A percentile compares a stretch with the other conserved stretches of the same genome.
phyloP scores from a whole-genome alignment of 1,139 yeast species.

The Taphrina sp. region DNA sequence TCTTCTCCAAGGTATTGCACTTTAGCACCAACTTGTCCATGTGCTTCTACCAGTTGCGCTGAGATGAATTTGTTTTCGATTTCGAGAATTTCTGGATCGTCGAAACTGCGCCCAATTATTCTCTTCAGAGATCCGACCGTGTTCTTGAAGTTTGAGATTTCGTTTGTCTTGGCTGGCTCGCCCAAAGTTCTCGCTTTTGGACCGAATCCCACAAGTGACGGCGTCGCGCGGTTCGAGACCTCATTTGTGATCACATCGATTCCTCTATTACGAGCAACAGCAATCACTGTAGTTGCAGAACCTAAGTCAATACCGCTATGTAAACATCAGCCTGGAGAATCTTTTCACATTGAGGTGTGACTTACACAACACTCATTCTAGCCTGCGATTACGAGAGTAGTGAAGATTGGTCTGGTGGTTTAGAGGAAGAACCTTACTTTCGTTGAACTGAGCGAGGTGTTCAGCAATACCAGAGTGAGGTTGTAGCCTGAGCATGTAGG shows the following conservation, averaged over 20 bases:
- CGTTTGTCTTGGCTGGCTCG: slow-evolving; percentile 93
- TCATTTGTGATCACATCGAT: slow-evolving; percentile 97
- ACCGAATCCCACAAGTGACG: slow-evolving; percentile 92
- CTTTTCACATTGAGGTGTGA: background rate
- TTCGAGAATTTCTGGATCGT: slow-evolving; percentile 70
- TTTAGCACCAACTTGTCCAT: slow-evolving; percentile 72
- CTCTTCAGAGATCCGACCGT: slow-evolving; percentile 93
- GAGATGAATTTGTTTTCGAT: slow-evolving; percentile 71
- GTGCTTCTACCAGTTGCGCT: slow-evolving; percentile 62
- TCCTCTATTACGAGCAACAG: slow-evolving; percentile 98
- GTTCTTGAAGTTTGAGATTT: slow-evolving; percentile 91
- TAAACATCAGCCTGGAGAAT: background rate
- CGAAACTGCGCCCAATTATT: slow-evolving; percentile 71
- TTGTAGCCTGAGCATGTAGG: too few species aligned
- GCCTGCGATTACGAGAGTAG: too few species aligned
- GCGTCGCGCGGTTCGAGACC: slow-evolving; percentile 96
- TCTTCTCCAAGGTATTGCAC: slow-evolving; percentile 81
- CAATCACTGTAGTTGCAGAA: slow-evolving; percentile 87
- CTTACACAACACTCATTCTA: slow-evolving; percentile 23
- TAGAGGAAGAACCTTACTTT: too few species aligned
- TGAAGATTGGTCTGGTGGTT: too few species aligned
- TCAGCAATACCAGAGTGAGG: too few species aligned
- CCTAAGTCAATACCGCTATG: slow-evolving; percentile 88
- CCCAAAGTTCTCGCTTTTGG: slow-evolving; percentile 85
- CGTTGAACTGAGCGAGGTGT: too few species aligned